Conservation (phyloP, 1,284 basidiomycete genomes). For the Ustilago cynodontis region DNA sequence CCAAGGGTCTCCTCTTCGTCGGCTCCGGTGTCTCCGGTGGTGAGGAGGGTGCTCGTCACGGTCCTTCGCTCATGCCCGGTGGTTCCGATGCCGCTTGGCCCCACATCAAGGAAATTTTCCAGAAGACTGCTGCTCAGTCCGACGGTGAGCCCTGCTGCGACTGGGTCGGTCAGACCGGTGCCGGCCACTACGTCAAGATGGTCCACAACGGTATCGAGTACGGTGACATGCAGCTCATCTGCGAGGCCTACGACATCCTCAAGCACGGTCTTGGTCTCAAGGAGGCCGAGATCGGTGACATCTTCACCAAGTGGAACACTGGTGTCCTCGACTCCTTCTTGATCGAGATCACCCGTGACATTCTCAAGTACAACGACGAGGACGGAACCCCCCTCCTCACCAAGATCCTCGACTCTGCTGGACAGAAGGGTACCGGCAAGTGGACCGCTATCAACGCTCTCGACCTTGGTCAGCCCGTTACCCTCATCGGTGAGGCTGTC, state of each 20-base stretch:
- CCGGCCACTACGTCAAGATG: constrained; percentile 98
- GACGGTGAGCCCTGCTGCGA: constrained; percentile 98
- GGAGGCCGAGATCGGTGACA: constrained; percentile 67
- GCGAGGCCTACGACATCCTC: constrained; percentile 86
- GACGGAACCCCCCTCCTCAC: constrained; percentile 89
- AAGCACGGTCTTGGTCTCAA: constrained; percentile 90
- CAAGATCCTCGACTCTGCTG: constrained; percentile 88
- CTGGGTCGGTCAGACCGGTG: constrained; percentile 97
- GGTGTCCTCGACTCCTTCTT: constrained; percentile 99
- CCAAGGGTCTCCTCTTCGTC: constrained; percentile 94
- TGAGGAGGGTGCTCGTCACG: constrained; percentile 97
- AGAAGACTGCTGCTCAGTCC: constrained; percentile 95
- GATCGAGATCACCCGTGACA: constrained; percentile 81
- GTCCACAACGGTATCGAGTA: constrained; percentile 94
- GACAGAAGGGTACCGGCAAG: constrained; percentile 99
- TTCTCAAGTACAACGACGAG: constrained; percentile 80
- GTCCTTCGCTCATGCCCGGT: constrained; percentile 99
- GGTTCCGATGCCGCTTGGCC: constrained; percentile 95
- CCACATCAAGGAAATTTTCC: constrained; percentile 97
- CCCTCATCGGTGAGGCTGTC: constrained; percentile 98
- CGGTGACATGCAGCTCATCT: constrained; percentile 99
- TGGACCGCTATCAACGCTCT: constrained; percentile 99
- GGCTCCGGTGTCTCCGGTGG: constrained; percentile 99
- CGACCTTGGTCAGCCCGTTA: constrained; percentile 89
- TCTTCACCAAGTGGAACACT: constrained; percentile 84